phyloP scores from a whole-genome alignment of 2,329 filamentous ascomycete species.

The Samsoniella hepiali region DNA sequence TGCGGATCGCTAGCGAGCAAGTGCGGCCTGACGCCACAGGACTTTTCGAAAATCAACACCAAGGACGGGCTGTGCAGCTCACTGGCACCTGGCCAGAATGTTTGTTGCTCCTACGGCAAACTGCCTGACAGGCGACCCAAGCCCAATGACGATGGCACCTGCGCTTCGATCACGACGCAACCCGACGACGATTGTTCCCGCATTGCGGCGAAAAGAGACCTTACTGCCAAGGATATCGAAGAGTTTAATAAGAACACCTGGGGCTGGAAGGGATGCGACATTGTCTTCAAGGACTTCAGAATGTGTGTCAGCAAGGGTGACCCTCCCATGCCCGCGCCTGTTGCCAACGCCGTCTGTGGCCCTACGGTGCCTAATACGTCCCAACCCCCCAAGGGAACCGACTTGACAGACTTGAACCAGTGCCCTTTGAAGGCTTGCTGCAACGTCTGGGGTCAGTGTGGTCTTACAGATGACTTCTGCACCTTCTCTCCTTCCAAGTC shows the following conservation, averaged over 20 bases:
- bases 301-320: conserved; percentile 32
- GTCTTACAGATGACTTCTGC: conserved; percentile 43
- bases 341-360: conserved; percentile 36
- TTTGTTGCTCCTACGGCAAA: conserved; percentile 37
- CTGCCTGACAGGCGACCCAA: conserved; percentile 36
- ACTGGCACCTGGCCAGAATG: conserved; percentile 30
- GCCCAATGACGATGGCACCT: conserved; percentile 31
- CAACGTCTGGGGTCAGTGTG: conserved; percentile 44
- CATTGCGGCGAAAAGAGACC: conserved; percentile 32
- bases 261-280: conserved; percentile 35
- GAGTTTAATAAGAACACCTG: conserved; percentile 37
- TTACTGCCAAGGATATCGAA: conserved; percentile 38
- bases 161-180: conserved; percentile 28
- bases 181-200: conserved; percentile 34
- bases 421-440: conserved; percentile 45
- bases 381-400: conserved; percentile 30
- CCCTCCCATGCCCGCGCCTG: conserved; percentile 28
- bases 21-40: conserved; percentile 34
- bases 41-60: conserved; percentile 36
- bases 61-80: conserved; percentile 27
- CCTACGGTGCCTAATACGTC: conserved; percentile 41
- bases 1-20: conserved; percentile 34
- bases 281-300: conserved; percentile 22
- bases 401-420: conserved; percentile 40
- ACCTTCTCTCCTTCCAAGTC: conserved; percentile 23